Conservation (phyloP, 1,284 basidiomycete genomes). For the Coriolopsis trogii region DNA sequence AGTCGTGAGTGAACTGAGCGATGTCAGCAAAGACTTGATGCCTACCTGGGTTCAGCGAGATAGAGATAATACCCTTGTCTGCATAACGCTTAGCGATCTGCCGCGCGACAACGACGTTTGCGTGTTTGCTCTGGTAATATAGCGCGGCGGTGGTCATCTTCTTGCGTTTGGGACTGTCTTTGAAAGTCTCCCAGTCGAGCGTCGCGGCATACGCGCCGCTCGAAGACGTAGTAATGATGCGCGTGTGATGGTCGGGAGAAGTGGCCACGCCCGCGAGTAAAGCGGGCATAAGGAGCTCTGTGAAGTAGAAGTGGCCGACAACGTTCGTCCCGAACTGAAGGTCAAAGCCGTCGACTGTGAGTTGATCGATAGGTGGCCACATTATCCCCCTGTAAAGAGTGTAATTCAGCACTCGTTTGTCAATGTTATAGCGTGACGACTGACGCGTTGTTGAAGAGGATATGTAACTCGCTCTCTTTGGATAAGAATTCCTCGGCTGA, state of each 20-base stretch:
- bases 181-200: constrained; percentile 35
- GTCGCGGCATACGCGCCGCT: constrained; percentile 30
- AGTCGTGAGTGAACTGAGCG: neutral
- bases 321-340: constrained; percentile 56
- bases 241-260: constrained; percentile 37
- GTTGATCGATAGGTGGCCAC: constrained; percentile 37
- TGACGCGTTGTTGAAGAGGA: constrained; percentile 58
- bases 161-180: constrained; percentile 31
- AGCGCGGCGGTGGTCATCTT: constrained; percentile 32
- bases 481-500: constrained; percentile 45
- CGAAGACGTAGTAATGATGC: constrained; percentile 47
- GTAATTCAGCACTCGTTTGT: neutral
- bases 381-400: constrained; percentile 58
- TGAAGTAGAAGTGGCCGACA: constrained; percentile 47
- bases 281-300: constrained; percentile 44
- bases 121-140: constrained; percentile 47
- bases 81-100: constrained; percentile 31
- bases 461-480: constrained; percentile 50
- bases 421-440: constrained; percentile 22
- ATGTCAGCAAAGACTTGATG: neutral
- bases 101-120: constrained; percentile 6
- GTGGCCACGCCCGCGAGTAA: constrained; percentile 37
- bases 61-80: constrained; percentile 38
- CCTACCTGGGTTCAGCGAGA: constrained; percentile 42
- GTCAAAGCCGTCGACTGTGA: constrained; percentile 51